phyloP scores from a whole-genome alignment of 371 early-diverging fungal genomes.

The Dinochytrium kinnereticum region DNA sequence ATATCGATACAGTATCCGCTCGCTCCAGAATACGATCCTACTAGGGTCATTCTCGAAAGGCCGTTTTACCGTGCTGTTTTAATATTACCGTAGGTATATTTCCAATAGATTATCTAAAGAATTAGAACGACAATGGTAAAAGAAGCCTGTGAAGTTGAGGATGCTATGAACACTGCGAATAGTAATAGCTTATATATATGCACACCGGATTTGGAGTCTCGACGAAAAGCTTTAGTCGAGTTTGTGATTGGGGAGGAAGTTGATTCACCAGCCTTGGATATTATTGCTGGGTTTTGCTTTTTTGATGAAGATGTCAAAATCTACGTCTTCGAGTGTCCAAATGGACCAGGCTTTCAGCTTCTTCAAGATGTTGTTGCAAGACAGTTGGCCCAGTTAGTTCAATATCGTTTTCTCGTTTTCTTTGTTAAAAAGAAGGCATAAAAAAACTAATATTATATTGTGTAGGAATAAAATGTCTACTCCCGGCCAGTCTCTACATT shows the following conservation, averaged over 20 bases:
- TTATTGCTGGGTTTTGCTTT: slow-evolving; percentile 10
- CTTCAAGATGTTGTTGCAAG: background rate
- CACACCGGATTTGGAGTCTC: background rate
- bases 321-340: slow-evolving; percentile 2
- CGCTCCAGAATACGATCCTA: background rate
- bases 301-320: background rate
- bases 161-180: background rate
- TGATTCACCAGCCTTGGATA: background rate
- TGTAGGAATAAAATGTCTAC: background rate
- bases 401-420: no score
- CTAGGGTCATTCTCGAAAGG: background rate
- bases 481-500: no score
- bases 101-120: background rate
- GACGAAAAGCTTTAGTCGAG: background rate
- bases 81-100: background rate
- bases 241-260: background rate
- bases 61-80: background rate
- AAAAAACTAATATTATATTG: no score
- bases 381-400: no score
- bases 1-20: background rate
- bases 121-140: background rate
- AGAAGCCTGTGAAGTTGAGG: background rate
- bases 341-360: background rate
- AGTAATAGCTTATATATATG: background rate
- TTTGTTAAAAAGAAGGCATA: background rate